Evolutionary conservation across 345 rosid genomes (phyloP).

Genomic region (Eucalyptus rudis): DNA sequence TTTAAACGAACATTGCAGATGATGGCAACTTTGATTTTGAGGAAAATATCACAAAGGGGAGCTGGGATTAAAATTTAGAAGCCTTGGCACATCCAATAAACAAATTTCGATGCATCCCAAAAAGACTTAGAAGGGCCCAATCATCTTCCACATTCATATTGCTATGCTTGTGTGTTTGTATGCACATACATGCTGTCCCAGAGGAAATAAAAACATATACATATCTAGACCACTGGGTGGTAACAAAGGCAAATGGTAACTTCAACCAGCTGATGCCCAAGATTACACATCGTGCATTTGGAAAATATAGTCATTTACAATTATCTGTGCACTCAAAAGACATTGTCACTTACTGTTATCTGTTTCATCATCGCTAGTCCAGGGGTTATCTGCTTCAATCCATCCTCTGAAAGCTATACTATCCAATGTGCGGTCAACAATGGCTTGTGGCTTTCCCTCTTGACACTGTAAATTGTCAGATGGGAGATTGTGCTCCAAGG

Average conservation of each 20-base stretch:
- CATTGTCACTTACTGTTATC: constrained; percentile 38
- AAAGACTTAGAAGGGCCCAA: not conserved
- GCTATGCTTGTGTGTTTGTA: no score
- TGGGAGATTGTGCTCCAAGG: constrained; percentile 30
- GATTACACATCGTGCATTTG: not conserved
- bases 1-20: not conserved
- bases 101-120: not conserved
- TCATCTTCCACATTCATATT: not conserved
- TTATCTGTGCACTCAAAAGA: not conserved
- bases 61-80: not conserved
- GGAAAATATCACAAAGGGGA: not conserved
- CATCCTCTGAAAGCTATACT: constrained; percentile 67
- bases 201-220: not conserved
- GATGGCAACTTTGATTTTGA: not conserved
- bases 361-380: constrained; percentile 95
- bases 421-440: constrained; percentile 79
- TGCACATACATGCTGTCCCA: not conserved
- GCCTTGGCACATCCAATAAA: not conserved
- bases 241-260: not conserved
- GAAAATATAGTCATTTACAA: not conserved
- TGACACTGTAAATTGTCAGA: constrained; percentile 63
- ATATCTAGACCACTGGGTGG: not conserved
- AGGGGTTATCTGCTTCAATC: constrained; percentile 88
- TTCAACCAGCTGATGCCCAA: not conserved
- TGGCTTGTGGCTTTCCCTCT: constrained; percentile 89